Base-by-base conservation (phyloP, 345 rosid genomes). In the Rhodamnia argentea region DNA sequence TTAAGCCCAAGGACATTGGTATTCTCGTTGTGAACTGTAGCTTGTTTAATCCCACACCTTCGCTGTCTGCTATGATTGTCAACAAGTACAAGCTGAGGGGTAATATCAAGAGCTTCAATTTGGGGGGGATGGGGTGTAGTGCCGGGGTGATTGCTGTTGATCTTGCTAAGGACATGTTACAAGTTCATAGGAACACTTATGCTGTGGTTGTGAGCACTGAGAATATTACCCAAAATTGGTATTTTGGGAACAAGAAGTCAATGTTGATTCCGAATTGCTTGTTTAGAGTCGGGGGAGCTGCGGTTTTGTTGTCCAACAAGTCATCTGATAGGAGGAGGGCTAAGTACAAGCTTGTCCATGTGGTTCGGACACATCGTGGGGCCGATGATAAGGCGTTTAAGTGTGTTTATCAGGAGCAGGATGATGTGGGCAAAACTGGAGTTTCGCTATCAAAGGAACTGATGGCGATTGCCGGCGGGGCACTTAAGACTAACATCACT, bases 41-140 rank as follows among this genome's bases (percentile, higher is more conserved):
- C 82, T 90, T 96, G 91, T 96, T 96, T 87, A 96, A 95, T 83
- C 99, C 99, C 3, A 96, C 99, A 42, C 99, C 99, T 76, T 96
- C 98, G 0, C 74, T 96, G 5, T 96, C 99, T 40, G 96, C 97
- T 16, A 95, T 96, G 98, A 95, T 96, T 84, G 92, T 96, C 81
- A 95, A 95, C 52, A 96, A 93, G 92, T 96, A 95, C 82, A 95
- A 94, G 83, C 58, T 96, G 90, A 94, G 98, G 84, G 97, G 99
- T 0, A 96, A 95, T 87, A 86, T 95, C 52, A 90, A 89, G 87
- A 94, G 95, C 82, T 95, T 90, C 32, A 96, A 95, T 88, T 93
- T 96, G 75, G 98, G 98, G 32, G 99, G 98, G 1, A 95, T 96
- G 98, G 99, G 99, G 5, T 96, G 99, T 85, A 96, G 99, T 91